Evolutionary conservation across 257 asterid genomes (phyloP), one percentile per base, ranked within the genome.

Genomic region (Solanum lycopersicoides): DNA sequence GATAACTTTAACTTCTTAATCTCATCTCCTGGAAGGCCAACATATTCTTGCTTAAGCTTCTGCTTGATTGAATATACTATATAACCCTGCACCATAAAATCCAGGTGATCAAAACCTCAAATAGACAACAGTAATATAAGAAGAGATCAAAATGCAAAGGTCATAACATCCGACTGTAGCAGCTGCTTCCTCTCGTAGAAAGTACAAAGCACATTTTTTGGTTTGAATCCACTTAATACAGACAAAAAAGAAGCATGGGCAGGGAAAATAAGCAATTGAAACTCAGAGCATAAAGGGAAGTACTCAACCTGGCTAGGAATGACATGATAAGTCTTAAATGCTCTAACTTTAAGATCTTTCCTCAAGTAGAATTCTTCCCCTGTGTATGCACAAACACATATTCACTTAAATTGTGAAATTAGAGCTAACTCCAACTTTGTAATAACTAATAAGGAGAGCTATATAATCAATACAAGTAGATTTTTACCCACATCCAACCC

Each of bases 401-500:
- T 83, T 60, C 47, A 45, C 44, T 41, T 35, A 72, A 71, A 76
- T 42, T 86, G 72, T 12, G 34, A 73, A 72, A 53, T 14, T 28
- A 25, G 63, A 25, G 12, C 80, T 9, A 84, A 80, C 12, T 47
- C 20, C 69, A 50, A 50, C 30, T 47, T 82, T 50, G 53, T 72
- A 47, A n/a, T 23, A 20, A 86, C 50, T 44, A 72, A 35, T 13
- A 1, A 23, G 32, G 35, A 28, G 69, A 4, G 25, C 44, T 10
- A 86, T 28, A 71, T 30, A 44, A 68, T 7, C 72, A 86, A 50
- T 72, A 35, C 84, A 44, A 35, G 30, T 87, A 59, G n/a, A 80
- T 66, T 80, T 87, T 80, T 95, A 97, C 99, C 99, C 91, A 95
- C 98, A 90, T 97, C 98, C 88, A 97, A 93, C 83, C 97, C 98